A percentile compares a stretch with the other conserved stretches of the same genome.
Conservation (phyloP, 805 yeast genomes). For the Suhomyces canberraensis region DNA sequence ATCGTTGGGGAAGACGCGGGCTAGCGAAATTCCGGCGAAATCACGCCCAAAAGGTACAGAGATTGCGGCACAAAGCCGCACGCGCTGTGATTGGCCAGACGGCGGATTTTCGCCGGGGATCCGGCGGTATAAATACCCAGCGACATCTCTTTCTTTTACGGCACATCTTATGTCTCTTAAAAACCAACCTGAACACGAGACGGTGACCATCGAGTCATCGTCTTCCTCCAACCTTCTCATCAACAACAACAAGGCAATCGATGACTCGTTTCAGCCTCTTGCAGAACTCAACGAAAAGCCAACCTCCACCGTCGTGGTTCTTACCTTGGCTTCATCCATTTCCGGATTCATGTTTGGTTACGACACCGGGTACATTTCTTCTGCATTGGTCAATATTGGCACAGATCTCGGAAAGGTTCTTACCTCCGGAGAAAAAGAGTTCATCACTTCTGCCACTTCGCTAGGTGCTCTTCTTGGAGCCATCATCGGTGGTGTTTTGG, state of each 20-base stretch:
- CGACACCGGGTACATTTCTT: constrained; percentile 95
- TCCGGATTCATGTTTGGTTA: constrained; percentile 98
- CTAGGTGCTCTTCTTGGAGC: constrained; percentile 87
- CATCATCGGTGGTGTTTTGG: constrained; percentile 71
- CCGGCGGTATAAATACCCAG: neutral
- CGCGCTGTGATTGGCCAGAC: neutral
- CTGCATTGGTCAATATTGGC: constrained; percentile 85
- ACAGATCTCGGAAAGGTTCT: constrained; percentile 59
- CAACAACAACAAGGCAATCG: neutral
- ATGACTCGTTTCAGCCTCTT: neutral
- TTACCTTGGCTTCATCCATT: constrained; percentile 78
- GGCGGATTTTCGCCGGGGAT: neutral
- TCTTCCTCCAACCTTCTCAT: constrained; percentile 2
- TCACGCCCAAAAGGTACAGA: neutral
- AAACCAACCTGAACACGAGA: neutral
- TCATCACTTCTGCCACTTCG: constrained; percentile 92
- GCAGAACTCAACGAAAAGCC: constrained; percentile 25
- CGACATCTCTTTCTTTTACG: no score
- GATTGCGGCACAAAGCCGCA: neutral
- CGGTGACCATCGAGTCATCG: constrained; percentile 3
- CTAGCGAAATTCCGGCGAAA: neutral
- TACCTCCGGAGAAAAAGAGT: constrained; percentile 77
- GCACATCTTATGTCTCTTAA: constrained; percentile 3
- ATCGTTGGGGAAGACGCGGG: no score
- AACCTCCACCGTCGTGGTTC: constrained; percentile 58